phyloP scores from a whole-genome alignment of 108 stramenopile species.

The Cyclotella sp. region DNA sequence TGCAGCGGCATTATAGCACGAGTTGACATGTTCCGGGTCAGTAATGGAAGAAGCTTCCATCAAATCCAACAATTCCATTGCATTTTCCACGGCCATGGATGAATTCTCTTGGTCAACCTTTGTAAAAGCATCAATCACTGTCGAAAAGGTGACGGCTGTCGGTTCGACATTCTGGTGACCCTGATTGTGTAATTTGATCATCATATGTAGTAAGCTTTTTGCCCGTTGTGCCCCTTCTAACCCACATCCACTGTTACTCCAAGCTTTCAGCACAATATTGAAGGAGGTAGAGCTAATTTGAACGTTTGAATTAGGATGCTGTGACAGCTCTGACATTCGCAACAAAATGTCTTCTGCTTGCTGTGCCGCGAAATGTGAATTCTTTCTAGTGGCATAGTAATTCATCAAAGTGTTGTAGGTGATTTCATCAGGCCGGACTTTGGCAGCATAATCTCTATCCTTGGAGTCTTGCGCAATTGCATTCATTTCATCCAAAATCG shows the following conservation, averaged over 20 bases:
- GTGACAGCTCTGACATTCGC: constrained; percentile 37
- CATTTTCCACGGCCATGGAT: constrained; percentile 19
- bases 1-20: constrained; percentile 47
- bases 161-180: constrained; percentile 44
- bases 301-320: constrained; percentile 9
- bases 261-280: constrained; percentile 55
- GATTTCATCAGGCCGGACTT: constrained; percentile 33
- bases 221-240: constrained; percentile 45
- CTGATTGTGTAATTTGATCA: constrained; percentile 33
- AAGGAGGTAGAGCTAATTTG: constrained; percentile 41
- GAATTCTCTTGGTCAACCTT: constrained; percentile 29
- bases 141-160: constrained; percentile 37
- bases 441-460: neutral
- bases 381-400: constrained; percentile 32
- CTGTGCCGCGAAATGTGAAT: constrained; percentile 28
- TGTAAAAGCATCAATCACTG: constrained; percentile 46
- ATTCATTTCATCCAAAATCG: constrained; percentile 36
- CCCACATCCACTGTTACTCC: constrained; percentile 45
- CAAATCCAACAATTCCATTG: constrained; percentile 36
- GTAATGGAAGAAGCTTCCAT: constrained; percentile 34
- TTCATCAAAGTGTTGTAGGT: constrained; percentile 51
- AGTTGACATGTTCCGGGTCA: constrained; percentile 27
- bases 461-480: constrained; percentile 19
- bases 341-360: constrained; percentile 44
- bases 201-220: constrained; percentile 34